Evolutionary conservation across 208 protist species (phyloP).

Genomic region (Acanthamoeba divionensis): DNA sequence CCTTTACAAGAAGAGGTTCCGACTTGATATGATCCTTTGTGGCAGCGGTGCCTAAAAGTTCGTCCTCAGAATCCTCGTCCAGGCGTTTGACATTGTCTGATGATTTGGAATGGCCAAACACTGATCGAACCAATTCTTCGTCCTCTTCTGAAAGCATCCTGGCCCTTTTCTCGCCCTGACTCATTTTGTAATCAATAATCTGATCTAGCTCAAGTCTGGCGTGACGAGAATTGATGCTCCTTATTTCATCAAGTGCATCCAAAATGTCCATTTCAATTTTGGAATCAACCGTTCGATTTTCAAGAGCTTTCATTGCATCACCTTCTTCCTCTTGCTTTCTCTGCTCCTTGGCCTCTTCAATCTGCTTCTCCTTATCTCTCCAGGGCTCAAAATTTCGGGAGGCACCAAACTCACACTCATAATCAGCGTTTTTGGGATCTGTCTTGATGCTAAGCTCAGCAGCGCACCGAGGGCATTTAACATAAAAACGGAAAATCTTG

Average conservation of each 20-base stretch:
- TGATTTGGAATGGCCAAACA: too few species aligned
- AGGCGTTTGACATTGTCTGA: too few species aligned
- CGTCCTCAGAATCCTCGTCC: too few species aligned
- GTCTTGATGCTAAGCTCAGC: constrained; percentile 84
- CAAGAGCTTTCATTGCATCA: constrained; percentile 51
- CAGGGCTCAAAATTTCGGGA: constrained; percentile 82
- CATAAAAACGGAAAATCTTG: constrained; percentile 82
- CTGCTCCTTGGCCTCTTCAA: constrained; percentile 12
- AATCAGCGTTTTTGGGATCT: constrained; percentile 85
- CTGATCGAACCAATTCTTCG: too few species aligned
- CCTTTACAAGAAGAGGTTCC: too few species aligned
- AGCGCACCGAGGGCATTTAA: constrained; percentile 81
- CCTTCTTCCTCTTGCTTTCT: constrained; percentile 43
- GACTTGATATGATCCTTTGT: too few species aligned
- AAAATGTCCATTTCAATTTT: constrained; percentile 54
- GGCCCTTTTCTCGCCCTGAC: neutral
- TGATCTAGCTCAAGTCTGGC: constrained; percentile 26
- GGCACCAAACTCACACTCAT: constrained; percentile 73
- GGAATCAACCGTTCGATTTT: constrained; percentile 26
- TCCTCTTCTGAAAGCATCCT: too few species aligned
- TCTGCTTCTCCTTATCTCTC: constrained; percentile 52
- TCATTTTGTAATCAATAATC: neutral
- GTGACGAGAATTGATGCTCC: constrained; percentile 36
- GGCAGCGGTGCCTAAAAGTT: too few species aligned
- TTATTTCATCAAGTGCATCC: constrained; percentile 34